phyloP scores from a whole-genome alignment of 768 basidiomycete genomes.

The Russula sp. region DNA sequence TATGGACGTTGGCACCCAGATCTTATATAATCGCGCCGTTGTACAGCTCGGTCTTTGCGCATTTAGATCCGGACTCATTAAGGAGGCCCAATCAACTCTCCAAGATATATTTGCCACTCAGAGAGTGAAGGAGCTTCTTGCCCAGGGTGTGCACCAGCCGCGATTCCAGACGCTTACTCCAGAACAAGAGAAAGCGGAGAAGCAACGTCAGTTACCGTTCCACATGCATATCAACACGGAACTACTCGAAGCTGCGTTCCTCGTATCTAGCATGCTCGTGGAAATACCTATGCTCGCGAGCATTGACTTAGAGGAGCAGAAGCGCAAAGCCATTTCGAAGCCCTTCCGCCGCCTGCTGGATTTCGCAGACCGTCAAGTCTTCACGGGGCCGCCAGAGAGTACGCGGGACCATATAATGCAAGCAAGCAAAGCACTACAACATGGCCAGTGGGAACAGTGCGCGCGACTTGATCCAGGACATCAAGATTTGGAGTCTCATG shows the following conservation, averaged over 20 bases:
- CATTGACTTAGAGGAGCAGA: slow-evolving; percentile 91
- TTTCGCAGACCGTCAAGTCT: slow-evolving; percentile 95
- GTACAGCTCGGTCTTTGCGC: slow-evolving; percentile 97
- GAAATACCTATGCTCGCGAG: slow-evolving; percentile 95
- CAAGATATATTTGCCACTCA: slow-evolving; percentile 97
- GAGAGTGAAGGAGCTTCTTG: slow-evolving; percentile 94
- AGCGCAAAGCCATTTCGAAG: slow-evolving; percentile 91
- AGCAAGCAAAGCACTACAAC: slow-evolving; percentile 93
- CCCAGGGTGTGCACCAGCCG: slow-evolving; percentile 93
- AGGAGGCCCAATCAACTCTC: slow-evolving; percentile 87
- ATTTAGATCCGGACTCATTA: slow-evolving; percentile 91
- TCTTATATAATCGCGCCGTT: slow-evolving; percentile 95
- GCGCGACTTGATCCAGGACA: slow-evolving; percentile 89
- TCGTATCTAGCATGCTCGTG: slow-evolving; percentile 97
- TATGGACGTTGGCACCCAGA: slow-evolving; percentile 95
- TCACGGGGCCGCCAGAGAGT: slow-evolving; percentile 97
- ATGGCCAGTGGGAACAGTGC: slow-evolving; percentile 96
- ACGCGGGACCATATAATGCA: slow-evolving; percentile 99
- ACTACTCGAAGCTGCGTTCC: slow-evolving; percentile 93
- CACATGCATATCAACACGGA: slow-evolving; percentile 99
- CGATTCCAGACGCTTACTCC: slow-evolving; percentile 83
- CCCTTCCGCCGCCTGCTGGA: slow-evolving; percentile 94
- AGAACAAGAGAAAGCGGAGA: slow-evolving; percentile 96
- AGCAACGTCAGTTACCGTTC: slow-evolving; percentile 94
- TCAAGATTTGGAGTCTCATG: slow-evolving; percentile 98